These are phyloP conservation scores for Fusarium irregulare DNA, from an alignment of 2,329 filamentous ascomycete genomes.

Conservation along the genomic window DNA sequence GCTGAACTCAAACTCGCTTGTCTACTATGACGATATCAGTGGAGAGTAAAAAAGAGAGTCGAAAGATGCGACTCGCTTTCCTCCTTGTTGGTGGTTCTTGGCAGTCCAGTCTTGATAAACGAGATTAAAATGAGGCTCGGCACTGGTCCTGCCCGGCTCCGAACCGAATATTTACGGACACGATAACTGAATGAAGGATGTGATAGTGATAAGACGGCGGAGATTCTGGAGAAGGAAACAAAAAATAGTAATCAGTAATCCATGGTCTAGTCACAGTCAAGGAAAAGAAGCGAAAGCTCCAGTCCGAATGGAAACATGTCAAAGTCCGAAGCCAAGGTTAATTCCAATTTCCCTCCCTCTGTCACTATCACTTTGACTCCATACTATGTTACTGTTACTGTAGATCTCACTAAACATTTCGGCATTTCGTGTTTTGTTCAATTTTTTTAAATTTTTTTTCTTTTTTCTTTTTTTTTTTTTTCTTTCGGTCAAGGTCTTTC, in stretches of 20 bases:
- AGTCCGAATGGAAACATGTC: slow-evolving; percentile 11
- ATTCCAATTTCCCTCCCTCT: slow-evolving; percentile 27
- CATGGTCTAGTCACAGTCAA: too few relatives aligned
- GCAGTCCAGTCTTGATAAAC: slow-evolving; percentile 27
- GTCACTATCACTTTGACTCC: background rate
- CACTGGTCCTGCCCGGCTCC: slow-evolving; percentile 11
- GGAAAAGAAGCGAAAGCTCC: background rate
- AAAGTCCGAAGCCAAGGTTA: background rate
- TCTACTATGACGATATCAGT: slow-evolving; percentile 26
- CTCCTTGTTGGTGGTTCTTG: slow-evolving; percentile 13
- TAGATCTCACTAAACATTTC: background rate
- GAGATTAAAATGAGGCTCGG: slow-evolving; percentile 22
- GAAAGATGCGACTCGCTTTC: slow-evolving; percentile 16
- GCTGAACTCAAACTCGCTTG: background rate
- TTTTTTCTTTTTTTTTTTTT: background rate
- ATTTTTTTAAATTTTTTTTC: background rate
- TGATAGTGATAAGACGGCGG: background rate
- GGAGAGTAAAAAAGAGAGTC: slow-evolving; percentile 14
- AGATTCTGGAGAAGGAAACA: background rate
- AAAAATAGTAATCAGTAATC: background rate
- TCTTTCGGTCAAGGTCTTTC: background rate
- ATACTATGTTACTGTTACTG: background rate
- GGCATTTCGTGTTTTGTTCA: background rate
- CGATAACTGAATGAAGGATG: slow-evolving; percentile 1
- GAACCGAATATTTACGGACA: slow-evolving; percentile 34